phyloP scores from a whole-genome alignment of 305 asterid species.

The Rubia occidens region DNA sequence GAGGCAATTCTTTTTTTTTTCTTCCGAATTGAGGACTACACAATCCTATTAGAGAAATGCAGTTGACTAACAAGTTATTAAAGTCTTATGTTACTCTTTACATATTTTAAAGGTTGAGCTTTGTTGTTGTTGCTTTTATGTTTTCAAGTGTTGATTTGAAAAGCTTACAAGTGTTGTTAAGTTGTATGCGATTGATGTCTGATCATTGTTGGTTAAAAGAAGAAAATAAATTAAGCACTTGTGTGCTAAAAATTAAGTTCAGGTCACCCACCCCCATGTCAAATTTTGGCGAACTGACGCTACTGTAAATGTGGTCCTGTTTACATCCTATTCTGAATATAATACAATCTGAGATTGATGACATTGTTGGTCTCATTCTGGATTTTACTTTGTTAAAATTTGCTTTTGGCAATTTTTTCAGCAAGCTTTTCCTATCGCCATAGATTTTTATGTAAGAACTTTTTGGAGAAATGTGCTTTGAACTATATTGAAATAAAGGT shows the following conservation, averaged over 20 bases:
- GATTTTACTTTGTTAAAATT: background rate
- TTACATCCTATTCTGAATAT: background rate
- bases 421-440: background rate
- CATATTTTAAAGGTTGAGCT: background rate
- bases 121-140: background rate
- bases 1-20: background rate
- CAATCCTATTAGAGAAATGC: background rate
- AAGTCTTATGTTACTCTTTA: background rate
- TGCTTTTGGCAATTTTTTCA: background rate
- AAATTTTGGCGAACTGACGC: background rate
- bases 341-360: background rate
- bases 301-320: background rate
- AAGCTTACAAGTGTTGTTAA: background rate
- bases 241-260: background rate
- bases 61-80: background rate
- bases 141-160: background rate
- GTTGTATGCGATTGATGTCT: background rate
- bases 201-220: background rate
- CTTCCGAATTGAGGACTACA: background rate
- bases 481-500: background rate
- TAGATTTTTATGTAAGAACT: background rate
- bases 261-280: background rate
- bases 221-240: background rate
- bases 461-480: background rate
- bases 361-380: background rate